These are phyloP conservation scores for Canavalia ensiformis DNA, from an alignment of 306 rosid species.

Conservation along the genomic window DNA sequence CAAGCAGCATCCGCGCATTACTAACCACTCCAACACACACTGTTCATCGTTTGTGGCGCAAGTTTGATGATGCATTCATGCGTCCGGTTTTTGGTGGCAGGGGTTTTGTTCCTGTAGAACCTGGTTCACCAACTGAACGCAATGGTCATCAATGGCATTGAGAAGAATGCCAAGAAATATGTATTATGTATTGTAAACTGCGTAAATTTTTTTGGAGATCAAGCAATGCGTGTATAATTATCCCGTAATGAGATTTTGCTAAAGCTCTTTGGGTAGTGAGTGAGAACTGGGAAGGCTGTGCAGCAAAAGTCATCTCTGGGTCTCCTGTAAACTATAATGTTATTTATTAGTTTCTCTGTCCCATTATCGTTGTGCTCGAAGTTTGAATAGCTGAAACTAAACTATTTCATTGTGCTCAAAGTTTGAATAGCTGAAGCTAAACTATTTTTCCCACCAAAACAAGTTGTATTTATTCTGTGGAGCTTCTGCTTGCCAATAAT, in stretches of 20 bases:
- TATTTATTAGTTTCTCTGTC: conserved; percentile 25
- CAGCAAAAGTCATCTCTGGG: conserved; percentile 20
- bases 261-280: conserved; percentile 28
- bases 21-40: conserved; percentile 87
- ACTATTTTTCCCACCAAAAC: background rate
- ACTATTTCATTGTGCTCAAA: background rate
- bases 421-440: background rate
- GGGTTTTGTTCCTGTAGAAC: conserved; percentile 96
- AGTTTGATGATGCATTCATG: conserved; percentile 90
- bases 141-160: conserved; percentile 62
- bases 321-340: conserved; percentile 33
- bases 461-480: background rate
- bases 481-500: background rate
- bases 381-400: background rate
- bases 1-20: conserved; percentile 83
- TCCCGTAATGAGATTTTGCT: conserved; percentile 42
- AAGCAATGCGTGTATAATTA: conserved; percentile 42
- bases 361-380: background rate
- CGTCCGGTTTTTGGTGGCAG: conserved; percentile 98
- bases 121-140: conserved; percentile 89
- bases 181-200: conserved; percentile 51
- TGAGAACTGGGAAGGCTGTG: conserved; percentile 48
- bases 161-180: conserved; percentile 48
- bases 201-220: conserved; percentile 44
- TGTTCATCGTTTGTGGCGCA: conserved; percentile 94